Percentiles rank a stretch among this genome's conserved stretches.
Evolutionary conservation across 345 rosid genomes (phyloP).

Genomic region (Aethionema arabicum): DNA sequence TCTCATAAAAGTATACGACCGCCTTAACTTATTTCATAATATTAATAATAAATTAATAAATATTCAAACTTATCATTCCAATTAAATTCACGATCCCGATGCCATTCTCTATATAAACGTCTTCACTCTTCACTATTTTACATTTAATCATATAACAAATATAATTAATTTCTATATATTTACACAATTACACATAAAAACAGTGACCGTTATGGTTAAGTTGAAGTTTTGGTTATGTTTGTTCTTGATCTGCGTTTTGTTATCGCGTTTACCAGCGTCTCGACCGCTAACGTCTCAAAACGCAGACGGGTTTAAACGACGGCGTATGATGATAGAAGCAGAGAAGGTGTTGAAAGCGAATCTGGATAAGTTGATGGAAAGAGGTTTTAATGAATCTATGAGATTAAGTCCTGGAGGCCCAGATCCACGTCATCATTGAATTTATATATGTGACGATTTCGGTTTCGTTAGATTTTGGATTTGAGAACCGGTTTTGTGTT

Average conservation of each 20-base stretch:
- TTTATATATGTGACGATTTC: neutral
- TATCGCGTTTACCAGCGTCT: slow-evolving; percentile 35
- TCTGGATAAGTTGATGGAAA: slow-evolving; percentile 41
- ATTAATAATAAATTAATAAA: neutral
- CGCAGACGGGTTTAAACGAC: slow-evolving; percentile 18
- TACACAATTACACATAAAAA: neutral
- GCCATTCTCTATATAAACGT: slow-evolving; percentile 35
- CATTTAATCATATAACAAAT: neutral
- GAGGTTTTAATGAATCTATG: slow-evolving; percentile 37
- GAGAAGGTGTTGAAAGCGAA: slow-evolving; percentile 47
- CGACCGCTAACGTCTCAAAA: slow-evolving; percentile 26
- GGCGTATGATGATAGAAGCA: slow-evolving; percentile 45
- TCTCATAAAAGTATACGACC: slow-evolving; percentile 8
- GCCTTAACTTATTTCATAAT: slow-evolving; percentile 26
- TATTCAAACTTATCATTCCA: neutral
- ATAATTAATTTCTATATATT: slow-evolving; percentile 10
- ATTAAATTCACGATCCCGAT: slow-evolving; percentile 19
- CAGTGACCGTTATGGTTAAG: slow-evolving; percentile 29
- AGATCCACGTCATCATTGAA: slow-evolving; percentile 62
- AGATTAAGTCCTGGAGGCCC: slow-evolving; percentile 72
- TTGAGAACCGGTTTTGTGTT: neutral
- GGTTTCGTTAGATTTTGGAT: too few species aligned
- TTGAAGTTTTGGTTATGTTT: slow-evolving; percentile 32
- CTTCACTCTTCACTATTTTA: neutral
- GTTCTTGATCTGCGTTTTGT: slow-evolving; percentile 36